Evolutionary conservation across 371 early-diverging fungal species (phyloP).

Genomic region (Dipsacomyces acuminosporus): DNA sequence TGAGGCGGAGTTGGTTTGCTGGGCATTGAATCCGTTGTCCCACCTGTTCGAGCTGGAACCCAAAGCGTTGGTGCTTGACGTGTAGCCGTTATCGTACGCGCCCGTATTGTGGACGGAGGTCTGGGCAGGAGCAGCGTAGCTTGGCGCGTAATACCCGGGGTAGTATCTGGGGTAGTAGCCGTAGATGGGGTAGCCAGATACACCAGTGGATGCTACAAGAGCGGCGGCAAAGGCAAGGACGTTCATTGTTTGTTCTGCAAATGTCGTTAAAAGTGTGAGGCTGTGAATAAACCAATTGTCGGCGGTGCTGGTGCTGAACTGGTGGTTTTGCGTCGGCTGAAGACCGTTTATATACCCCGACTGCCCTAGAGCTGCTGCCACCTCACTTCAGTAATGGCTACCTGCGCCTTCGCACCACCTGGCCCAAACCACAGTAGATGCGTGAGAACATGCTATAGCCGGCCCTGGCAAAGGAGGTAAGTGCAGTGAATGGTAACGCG

Average conservation of each 20-base stretch:
- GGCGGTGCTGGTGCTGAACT: no score
- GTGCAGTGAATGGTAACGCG: no score
- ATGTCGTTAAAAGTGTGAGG: not conserved
- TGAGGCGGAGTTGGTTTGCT: slow-evolving; percentile 8
- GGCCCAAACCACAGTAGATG: no score
- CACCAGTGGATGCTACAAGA: slow-evolving; percentile 1
- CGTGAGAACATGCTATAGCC: no score
- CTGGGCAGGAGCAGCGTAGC: no score
- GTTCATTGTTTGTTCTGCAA: not conserved
- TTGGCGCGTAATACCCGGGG: not conserved
- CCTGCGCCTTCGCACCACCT: no score
- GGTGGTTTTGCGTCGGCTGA: no score
- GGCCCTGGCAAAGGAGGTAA: no score
- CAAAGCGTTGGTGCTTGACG: slow-evolving; percentile 12
- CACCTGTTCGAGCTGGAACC: slow-evolving; percentile 22
- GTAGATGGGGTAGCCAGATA: slow-evolving; percentile 22
- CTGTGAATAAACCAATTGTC: not conserved
- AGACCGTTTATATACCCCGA: no score
- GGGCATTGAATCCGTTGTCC: slow-evolving; percentile 20
- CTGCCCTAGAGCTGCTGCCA: no score
- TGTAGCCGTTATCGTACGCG: slow-evolving; percentile 20
- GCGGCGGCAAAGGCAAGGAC: not conserved
- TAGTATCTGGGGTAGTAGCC: slow-evolving; percentile 16
- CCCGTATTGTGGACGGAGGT: slow-evolving; percentile 26
- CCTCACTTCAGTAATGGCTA: no score